phyloP scores from a whole-genome alignment of 257 asterid species.

The Eustoma russellianum region DNA sequence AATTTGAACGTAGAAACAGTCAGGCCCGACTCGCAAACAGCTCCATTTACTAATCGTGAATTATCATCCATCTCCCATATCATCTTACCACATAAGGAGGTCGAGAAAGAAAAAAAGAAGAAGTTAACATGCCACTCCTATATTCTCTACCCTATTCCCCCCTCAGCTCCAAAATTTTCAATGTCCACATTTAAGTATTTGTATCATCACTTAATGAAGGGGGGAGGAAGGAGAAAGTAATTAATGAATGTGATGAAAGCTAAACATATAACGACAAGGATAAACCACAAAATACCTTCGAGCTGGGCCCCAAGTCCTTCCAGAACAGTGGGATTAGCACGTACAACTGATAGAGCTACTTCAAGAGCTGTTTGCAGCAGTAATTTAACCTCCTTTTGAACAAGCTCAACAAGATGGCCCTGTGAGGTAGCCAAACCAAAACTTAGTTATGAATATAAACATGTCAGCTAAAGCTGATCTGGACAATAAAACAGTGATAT shows the following conservation, averaged over 20 bases:
- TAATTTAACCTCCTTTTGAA: conserved; percentile 76
- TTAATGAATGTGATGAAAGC: background rate
- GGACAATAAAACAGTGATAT: conserved; percentile 12
- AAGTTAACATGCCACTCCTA: no score
- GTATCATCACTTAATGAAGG: no score
- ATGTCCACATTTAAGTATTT: no score
- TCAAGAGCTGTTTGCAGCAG: conserved; percentile 91
- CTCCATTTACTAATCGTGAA: no score
- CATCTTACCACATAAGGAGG: no score
- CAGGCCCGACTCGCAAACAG: no score
- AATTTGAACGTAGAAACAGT: no score
- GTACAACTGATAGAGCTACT: conserved; percentile 83
- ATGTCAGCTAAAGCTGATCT: background rate
- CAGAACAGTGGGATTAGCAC: conserved; percentile 78
- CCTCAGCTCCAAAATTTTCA: no score
- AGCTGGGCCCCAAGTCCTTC: conserved; percentile 91
- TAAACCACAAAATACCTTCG: conserved; percentile 43
- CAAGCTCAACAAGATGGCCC: conserved; percentile 97
- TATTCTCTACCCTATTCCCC: no score
- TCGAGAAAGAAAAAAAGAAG: no score
- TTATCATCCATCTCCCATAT: no score
- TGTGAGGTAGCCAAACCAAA: conserved; percentile 22
- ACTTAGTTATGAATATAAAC: background rate
- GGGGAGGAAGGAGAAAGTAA: background rate
- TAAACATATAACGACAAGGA: background rate